Base-by-base conservation (phyloP, 163 green algal genomes). In the Volvox carteri region DNA sequence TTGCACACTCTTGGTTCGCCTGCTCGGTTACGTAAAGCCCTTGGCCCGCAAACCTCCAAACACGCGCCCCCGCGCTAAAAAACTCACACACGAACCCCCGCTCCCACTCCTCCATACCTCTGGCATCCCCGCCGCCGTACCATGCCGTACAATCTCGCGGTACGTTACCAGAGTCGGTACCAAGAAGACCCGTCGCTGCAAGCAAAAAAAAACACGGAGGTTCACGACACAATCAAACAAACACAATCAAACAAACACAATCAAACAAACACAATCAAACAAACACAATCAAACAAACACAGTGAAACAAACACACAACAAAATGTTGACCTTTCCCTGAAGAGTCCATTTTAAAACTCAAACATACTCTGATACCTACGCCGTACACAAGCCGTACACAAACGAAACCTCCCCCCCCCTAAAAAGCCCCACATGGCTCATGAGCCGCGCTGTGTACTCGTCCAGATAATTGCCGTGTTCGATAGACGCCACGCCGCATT, bases 401-500 rank as follows among this genome's bases (percentile, higher is more conserved):
- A n/a, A n/a, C n/a, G n/a, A n/a, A n/a, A n/a, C n/a, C n/a, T n/a
- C n/a, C n/a, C n/a, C n/a, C n/a, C n/a, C n/a, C n/a, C n/a, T n/a
- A n/a, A n/a, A n/a, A n/a, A n/a, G n/a, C n/a, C 35, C 37, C 28
- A 78, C 75, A 28, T 89, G 65, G 1, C 72, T 44, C 92, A 96
- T 94, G 48, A 92, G n/a, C 18, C 50, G 11, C 0, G 89, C 90
- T 1, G 74, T 91, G 14, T 65, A 50, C n/a, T 85, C 90, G 65
- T 97, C 93, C 41, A 96, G 67, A 60, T 92, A 93, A 86, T 96
- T 96, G 72, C 95, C 95, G 81, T 97, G 95, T 92, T 97, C 95
- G 48, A 97, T 97, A 85, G 65, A 90, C 35, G 86, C 74, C 50
- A 94, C 92, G 21, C 94, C 94, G 41, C 79, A 90, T 33, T 60